Conservation (phyloP, 495 filamentous ascomycete species). For the Podospora pseudopauciseta region DNA sequence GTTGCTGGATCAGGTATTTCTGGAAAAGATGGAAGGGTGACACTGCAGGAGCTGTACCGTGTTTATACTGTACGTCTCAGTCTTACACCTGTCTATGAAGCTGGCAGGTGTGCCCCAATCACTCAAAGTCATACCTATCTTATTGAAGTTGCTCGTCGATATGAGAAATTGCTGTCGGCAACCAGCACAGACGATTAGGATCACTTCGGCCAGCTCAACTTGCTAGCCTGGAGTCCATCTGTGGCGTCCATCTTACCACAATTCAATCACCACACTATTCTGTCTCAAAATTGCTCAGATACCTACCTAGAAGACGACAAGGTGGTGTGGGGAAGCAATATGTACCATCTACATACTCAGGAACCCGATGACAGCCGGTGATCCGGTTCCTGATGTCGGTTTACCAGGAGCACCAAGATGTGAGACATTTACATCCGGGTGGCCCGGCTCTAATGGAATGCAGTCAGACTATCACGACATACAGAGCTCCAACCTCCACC, state of each 20-base stretch:
- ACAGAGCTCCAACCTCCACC: background rate
- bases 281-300: no score
- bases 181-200: no score
- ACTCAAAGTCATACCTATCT: no score
- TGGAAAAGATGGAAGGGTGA: background rate
- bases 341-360: background rate
- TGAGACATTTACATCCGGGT: background rate
- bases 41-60: background rate
- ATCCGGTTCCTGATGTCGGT: background rate
- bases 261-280: no score
- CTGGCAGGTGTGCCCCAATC: background rate
- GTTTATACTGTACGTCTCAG: background rate
- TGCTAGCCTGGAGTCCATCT: no score
- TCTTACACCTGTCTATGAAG: background rate
- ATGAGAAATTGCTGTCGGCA: no score
- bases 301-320: background rate
- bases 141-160: no score
- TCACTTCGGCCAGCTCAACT: no score
- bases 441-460: background rate
- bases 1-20: background rate
- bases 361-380: background rate
- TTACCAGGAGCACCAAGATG: background rate
- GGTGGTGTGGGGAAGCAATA: background rate
- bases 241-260: no score
- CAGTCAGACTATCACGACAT: background rate